Base-by-base conservation (phyloP, 129 eudicot genomes). In the Arctium minus region DNA sequence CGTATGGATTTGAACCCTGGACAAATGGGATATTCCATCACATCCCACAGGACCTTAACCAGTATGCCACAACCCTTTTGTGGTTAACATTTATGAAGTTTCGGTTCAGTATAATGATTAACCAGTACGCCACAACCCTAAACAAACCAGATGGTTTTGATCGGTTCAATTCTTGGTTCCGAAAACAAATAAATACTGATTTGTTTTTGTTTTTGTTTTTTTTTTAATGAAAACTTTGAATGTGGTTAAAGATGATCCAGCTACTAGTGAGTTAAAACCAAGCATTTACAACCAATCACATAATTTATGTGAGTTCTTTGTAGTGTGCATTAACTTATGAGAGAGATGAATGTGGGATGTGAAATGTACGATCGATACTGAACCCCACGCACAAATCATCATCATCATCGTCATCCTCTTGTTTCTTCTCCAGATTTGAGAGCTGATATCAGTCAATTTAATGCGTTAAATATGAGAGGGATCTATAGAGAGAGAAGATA, bases 301-400 rank as follows among this genome's bases (percentile, higher is more conserved):
- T 33, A 60, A 60, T 35, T 35, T 76, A 62, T 76, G 72, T 77
- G 48, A 73, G 31, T 77, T 18, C 30, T 22, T 12, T 37, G 6
- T 72, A 13, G 30, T 40, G 30, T 40, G 72, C 71, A 80, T 50
- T 72, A 70, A 80, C 15, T 70, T 31, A 39, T 30, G 74, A 36
- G 18, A 9, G 62, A 77, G 27, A 29, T 37, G 2, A 40, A 38
- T 79, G 13, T 29, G 10, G 7, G n/a, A 70, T 71, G 56, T 72
- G 38, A 64, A 72, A 37, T 6, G 62, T 64, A 79, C 70, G 73
- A 84, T 73, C 29, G 39, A 44, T 68, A 39, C 40, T 46, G 39
- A 69, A 82, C 40, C 71, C 77, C 80, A 84, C 73, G 79, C 83
- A 84, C 79, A 84, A 33, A 67, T 68, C 79, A 83, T 77, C 78